Percentiles rank a stretch among this genome's conserved stretches.
phyloP scores from a whole-genome alignment of 495 filamentous ascomycete species.

The Xylaria telfairii region DNA sequence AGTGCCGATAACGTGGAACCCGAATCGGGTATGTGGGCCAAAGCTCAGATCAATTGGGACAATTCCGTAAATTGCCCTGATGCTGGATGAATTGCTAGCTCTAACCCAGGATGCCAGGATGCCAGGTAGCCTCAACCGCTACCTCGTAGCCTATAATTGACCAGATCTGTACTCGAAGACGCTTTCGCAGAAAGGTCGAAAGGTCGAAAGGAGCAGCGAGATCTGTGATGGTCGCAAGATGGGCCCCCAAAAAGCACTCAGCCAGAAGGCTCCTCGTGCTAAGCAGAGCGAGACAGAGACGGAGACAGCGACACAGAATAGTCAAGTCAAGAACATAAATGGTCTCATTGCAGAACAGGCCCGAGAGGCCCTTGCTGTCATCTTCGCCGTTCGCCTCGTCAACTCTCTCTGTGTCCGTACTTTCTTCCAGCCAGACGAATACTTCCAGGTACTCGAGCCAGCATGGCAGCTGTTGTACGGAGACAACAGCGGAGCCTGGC shows the following conservation, averaged over 20 bases:
- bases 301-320: slow-evolving; percentile 14
- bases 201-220: slow-evolving; percentile 1
- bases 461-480: slow-evolving; percentile 93
- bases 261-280: slow-evolving; percentile 18
- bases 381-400: slow-evolving; percentile 78
- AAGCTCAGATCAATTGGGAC: slow-evolving; percentile 12
- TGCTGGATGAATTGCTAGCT: slow-evolving; percentile 24
- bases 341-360: slow-evolving; percentile 37
- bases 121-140: slow-evolving; percentile 24
- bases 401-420: slow-evolving; percentile 86
- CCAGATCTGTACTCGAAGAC: background rate
- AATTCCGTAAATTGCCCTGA: slow-evolving; percentile 18
- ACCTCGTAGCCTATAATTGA: background rate
- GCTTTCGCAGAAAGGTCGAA: slow-evolving; percentile 22
- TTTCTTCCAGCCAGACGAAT: slow-evolving; percentile 99
- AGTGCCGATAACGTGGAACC: background rate
- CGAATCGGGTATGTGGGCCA: slow-evolving; percentile 19
- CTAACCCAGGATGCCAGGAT: background rate
- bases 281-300: slow-evolving; percentile 18
- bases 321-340: slow-evolving; percentile 20
- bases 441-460: slow-evolving; percentile 94
- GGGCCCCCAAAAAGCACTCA: slow-evolving; percentile 31
- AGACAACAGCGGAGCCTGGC: slow-evolving; percentile 76
- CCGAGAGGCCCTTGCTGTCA: slow-evolving; percentile 62
- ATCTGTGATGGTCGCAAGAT: slow-evolving; percentile 27